Conservation (phyloP, 1,284 basidiomycete species). For the Tilletia indica region DNA sequence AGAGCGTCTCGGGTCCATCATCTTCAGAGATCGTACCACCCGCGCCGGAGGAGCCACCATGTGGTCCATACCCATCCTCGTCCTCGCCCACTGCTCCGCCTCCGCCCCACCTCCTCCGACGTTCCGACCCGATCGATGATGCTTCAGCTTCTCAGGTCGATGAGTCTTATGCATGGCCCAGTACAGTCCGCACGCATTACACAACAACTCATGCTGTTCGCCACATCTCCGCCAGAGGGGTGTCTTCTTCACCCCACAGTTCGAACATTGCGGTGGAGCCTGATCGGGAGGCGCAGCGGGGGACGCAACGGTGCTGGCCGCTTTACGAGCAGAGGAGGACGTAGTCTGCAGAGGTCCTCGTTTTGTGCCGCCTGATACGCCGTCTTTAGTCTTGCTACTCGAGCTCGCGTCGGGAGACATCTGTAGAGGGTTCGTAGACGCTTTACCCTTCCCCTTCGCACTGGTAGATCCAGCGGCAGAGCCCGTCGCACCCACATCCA, state of each 20-base stretch:
- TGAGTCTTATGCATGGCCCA: slow-evolving; percentile 52
- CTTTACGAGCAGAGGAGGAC: slow-evolving; percentile 1
- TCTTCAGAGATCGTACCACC: slow-evolving; percentile 12
- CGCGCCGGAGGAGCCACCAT: not conserved
- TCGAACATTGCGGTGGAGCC: slow-evolving; percentile 41
- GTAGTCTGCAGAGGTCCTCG: slow-evolving; percentile 9
- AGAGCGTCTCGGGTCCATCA: slow-evolving; percentile 36
- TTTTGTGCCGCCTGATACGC: not conserved
- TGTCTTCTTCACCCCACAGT: slow-evolving; percentile 49
- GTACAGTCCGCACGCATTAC: slow-evolving; percentile 54
- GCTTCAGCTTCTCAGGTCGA: slow-evolving; percentile 44
- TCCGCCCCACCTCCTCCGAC: not conserved
- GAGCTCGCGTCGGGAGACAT: not conserved
- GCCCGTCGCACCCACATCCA: not conserved
- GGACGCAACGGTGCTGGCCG: slow-evolving; percentile 10
- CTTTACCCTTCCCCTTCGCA: slow-evolving; percentile 6
- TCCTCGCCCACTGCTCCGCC: not conserved
- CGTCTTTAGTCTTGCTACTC: not conserved
- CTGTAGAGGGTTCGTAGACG: not conserved
- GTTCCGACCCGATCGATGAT: slow-evolving; percentile 22
- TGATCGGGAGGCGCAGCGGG: slow-evolving; percentile 15
- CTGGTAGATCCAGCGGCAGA: not conserved
- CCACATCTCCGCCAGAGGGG: slow-evolving; percentile 51
- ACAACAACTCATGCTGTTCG: slow-evolving; percentile 42
- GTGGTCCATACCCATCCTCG: no score